Evolutionary conservation across 2,329 filamentous ascomycete species (phyloP), one percentile per base, ranked within the genome.

Genomic region (Trematosphaeria pertusa): DNA sequence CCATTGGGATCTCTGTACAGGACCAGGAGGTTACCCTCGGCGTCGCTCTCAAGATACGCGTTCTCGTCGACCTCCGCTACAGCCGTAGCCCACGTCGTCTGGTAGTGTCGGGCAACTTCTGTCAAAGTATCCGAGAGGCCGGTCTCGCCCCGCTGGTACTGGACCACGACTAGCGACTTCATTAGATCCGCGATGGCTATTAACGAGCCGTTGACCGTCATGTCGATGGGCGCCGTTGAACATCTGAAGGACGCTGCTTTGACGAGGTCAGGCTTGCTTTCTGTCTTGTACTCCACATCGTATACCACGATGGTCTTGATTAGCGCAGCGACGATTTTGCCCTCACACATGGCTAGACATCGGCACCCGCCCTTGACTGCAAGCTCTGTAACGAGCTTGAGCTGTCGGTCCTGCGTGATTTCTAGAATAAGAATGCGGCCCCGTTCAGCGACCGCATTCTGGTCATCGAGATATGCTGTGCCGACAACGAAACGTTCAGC

Each of bases 171-270:
- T 18, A 96, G 78, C 1, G 90, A 96, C 74, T 97, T 97, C 89
- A 96, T 97, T 35, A 99, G 76, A 65, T 99, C 94, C 0, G 87
- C 89, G 8, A 97, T 86, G 0, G 89, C 90, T 52, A 99, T 92
- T 18, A 83, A 79, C 57, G 87, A 86, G 1, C 82, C 88, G 1
- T 84, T 83, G 11, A 97, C 81, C 8, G 87, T 85, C 5, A 97
- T 70, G 57, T 93, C 89, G 12, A 96, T 84, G 0, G 94, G 92
- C 22, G 89, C 89, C 0, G 91, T 95, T 2, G 91, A 85, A 2
- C 90, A 88, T 10, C 91, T 84, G 70, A 91, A 96, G 2, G 85
- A 84, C 1, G 89, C 88, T 12, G 88, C 67, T 67, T 89, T 93
- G 38, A 81, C 78, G 8, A 97, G 78, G 34, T 78, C 58, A 3